Percentiles rank a stretch among this genome's conserved stretches.
phyloP scores from a whole-genome alignment of 441 rosid species.

The Melastoma candidum region DNA sequence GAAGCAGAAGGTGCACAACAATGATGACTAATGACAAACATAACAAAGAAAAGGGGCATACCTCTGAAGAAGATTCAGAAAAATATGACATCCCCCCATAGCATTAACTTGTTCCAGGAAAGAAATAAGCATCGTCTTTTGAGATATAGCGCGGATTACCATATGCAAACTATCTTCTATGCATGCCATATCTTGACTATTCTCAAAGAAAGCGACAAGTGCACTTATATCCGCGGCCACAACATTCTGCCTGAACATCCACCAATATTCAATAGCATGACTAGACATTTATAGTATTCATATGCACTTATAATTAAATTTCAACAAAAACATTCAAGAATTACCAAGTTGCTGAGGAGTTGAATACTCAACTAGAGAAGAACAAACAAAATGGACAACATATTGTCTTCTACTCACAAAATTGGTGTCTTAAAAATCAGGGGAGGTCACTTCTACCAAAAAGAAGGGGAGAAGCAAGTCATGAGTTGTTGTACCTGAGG shows the following conservation, averaged over 20 bases:
- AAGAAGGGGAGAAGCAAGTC: slow-evolving; percentile 7
- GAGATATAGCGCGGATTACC: slow-evolving; percentile 89
- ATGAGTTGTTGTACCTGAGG: slow-evolving; percentile 49
- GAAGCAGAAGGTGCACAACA: neutral
- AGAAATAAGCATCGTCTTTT: slow-evolving; percentile 60
- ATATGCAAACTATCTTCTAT: slow-evolving; percentile 92
- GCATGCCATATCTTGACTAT: slow-evolving; percentile 87
- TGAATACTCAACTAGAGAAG: too few relatives aligned
- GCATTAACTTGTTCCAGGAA: slow-evolving; percentile 87
- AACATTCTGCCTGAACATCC: slow-evolving; percentile 68
- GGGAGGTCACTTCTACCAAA: neutral
- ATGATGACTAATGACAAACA: neutral
- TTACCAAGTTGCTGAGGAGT: too few relatives aligned
- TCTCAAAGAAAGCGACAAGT: slow-evolving; percentile 77
- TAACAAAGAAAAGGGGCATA: slow-evolving; percentile 19
- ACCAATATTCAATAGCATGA: slow-evolving; percentile 7
- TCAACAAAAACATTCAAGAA: slow-evolving; percentile 3
- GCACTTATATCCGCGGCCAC: slow-evolving; percentile 62
- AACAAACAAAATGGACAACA: too few relatives aligned
- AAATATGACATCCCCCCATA: slow-evolving; percentile 81
- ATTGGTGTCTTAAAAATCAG: too few relatives aligned
- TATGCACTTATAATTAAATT: slow-evolving; percentile 8
- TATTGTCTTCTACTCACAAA: too few relatives aligned
- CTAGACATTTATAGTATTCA: slow-evolving; percentile 12
- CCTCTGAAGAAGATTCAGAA: slow-evolving; percentile 94